These are phyloP conservation scores for Diaporthe citrichinensis DNA, from an alignment of 2,329 filamentous ascomycete genomes.

Conservation along the genomic window DNA sequence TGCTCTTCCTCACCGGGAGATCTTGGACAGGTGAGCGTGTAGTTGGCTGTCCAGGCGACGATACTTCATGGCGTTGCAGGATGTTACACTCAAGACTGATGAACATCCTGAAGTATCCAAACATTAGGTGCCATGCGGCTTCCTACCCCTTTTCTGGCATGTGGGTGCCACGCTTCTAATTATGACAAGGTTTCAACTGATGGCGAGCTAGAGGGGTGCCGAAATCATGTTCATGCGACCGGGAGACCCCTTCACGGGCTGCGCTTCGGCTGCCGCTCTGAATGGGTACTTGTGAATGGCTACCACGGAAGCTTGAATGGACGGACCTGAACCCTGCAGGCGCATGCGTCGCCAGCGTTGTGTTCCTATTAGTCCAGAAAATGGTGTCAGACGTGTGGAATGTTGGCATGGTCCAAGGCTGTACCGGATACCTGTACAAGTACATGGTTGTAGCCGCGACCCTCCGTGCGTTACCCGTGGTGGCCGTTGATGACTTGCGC, in stretches of 20 bases:
- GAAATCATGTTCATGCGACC: slow-evolving; percentile 41
- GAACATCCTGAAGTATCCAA: slow-evolving; percentile 32
- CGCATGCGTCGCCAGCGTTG: slow-evolving; percentile 28
- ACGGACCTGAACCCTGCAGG: slow-evolving; percentile 18
- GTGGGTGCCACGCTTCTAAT: slow-evolving; percentile 38
- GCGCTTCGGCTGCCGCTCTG: slow-evolving; percentile 26
- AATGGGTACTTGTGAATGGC: slow-evolving; percentile 25
- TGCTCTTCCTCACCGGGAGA: neutral
- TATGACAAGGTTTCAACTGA: slow-evolving; percentile 39
- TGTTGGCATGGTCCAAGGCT: slow-evolving; percentile 28
- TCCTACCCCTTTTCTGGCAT: slow-evolving; percentile 33
- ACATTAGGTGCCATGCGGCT: slow-evolving; percentile 23
- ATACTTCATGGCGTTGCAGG: slow-evolving; percentile 32
- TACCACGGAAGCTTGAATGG: slow-evolving; percentile 20
- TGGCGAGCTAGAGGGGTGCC: slow-evolving; percentile 34
- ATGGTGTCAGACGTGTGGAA: slow-evolving; percentile 31
- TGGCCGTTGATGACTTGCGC: slow-evolving; percentile 27
- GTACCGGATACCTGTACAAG: slow-evolving; percentile 19
- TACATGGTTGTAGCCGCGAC: slow-evolving; percentile 25
- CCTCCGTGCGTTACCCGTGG: slow-evolving; percentile 31
- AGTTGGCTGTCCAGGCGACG: slow-evolving; percentile 24
- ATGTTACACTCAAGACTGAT: slow-evolving; percentile 32
- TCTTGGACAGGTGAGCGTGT: neutral
- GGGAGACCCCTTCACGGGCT: slow-evolving; percentile 31
- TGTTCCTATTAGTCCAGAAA: slow-evolving; percentile 23